Base-by-base conservation (phyloP, 1,139 yeast species). In the Debaryomyces nepalensis region DNA sequence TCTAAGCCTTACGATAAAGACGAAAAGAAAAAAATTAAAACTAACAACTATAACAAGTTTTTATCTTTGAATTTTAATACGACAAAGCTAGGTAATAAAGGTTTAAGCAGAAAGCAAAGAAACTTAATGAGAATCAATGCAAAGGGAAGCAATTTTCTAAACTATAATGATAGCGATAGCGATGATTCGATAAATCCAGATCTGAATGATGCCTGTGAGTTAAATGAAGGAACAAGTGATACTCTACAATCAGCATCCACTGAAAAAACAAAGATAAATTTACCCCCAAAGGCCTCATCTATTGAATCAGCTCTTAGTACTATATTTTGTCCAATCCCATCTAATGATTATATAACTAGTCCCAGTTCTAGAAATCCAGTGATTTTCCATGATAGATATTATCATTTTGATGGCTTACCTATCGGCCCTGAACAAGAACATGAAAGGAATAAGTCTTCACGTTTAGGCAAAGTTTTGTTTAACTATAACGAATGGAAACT, bases 321-420 rank as follows among this genome's bases (percentile, higher is more conserved):
- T 1, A 47, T 73, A 2, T 49, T 73, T n/a, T 66, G 73, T 44
- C 79, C 79, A 0, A 58, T 65, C n/a, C 79, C 79, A 0, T 60
- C 73, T 2, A 48, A 49, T 7, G 50, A 57, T 8, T 73, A 54
- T 46, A 58, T 74, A 10, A 47, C 61, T 29, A 54, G 67, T 16
- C 79, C 79, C 0, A 62, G 59, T 0, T 46, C 67, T 1, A 68
- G 96, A 29, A 66, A 70, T 20, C 77, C 76, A 26, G 75, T 79
- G 1, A 82, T 88, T 8, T 72, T 93, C 52, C 99, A 93, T 60
- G 99, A 93, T 58, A 81, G 84, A 51, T 68, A 81, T 18, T 93
- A 93, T 61, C 70, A 66, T 26, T 86, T 82, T 45, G 63, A 70
- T 3, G 87, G 84, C 52, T 63, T 86, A 2, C 96, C 96, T 2